Conservation (phyloP, 257 asterid genomes). For the Solanum chilense region DNA sequence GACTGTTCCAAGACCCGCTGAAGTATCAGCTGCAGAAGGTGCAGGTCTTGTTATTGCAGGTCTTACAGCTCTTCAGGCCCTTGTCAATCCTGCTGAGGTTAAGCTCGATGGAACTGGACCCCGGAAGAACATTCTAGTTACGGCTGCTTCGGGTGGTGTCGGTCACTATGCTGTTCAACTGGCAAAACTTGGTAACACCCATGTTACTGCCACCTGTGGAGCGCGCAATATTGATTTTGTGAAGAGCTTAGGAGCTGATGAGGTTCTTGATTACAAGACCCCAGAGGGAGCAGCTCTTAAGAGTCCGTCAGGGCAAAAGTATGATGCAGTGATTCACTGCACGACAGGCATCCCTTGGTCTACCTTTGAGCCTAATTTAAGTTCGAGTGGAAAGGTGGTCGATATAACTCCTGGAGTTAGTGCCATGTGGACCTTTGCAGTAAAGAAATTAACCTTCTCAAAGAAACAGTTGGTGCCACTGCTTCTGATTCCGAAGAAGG, state of each 20-base stretch:
- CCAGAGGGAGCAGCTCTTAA: slow-evolving; percentile 47
- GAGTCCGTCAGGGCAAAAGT: slow-evolving; percentile 62
- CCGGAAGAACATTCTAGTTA: slow-evolving; percentile 40
- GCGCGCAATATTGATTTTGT: slow-evolving; percentile 58
- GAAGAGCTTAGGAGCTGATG: slow-evolving; percentile 67
- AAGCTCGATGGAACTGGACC: slow-evolving; percentile 36
- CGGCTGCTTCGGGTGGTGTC: slow-evolving; percentile 74
- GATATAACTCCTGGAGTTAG: slow-evolving; percentile 43
- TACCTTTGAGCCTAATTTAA: slow-evolving; percentile 42
- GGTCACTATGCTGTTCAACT: slow-evolving; percentile 71
- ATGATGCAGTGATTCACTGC: slow-evolving; percentile 60
- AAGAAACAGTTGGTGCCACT: slow-evolving; percentile 42
- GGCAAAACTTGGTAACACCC: slow-evolving; percentile 58
- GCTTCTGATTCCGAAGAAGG: slow-evolving; percentile 12
- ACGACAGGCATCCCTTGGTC: slow-evolving; percentile 38
- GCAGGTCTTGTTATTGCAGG: slow-evolving; percentile 58
- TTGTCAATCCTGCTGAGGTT: slow-evolving; percentile 29
- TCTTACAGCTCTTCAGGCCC: slow-evolving; percentile 46
- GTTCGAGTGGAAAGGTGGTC: slow-evolving; percentile 33
- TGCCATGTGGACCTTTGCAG: slow-evolving; percentile 22
- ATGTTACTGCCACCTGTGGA: slow-evolving; percentile 81
- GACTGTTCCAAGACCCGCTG: slow-evolving; percentile 37
- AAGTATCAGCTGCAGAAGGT: slow-evolving; percentile 51
- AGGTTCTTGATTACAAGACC: slow-evolving; percentile 64
- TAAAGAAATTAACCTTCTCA: slow-evolving; percentile 31